Evolutionary conservation across 31 red algal genomes (phyloP).

Genomic region (Asparagopsis taxiformis): DNA sequence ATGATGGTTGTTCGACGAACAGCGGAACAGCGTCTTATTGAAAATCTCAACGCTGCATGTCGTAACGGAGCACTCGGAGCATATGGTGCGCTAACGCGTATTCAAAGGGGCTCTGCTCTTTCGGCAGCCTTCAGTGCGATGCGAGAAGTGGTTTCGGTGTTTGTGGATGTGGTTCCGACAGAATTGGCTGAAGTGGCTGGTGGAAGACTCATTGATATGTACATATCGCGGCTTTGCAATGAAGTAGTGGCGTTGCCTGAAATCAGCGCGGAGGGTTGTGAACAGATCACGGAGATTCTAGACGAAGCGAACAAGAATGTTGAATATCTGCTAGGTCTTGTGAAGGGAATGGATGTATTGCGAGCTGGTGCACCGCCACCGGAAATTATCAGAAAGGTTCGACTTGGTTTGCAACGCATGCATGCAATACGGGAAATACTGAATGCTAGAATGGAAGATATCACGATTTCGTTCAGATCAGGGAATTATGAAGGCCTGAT

Average conservation of each 20-base stretch:
- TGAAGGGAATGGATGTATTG: conserved; percentile 45
- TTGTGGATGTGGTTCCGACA: conserved; percentile 76
- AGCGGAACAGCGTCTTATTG: conserved; percentile 57
- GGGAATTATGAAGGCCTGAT: conserved; percentile 74
- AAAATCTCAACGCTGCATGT: conserved; percentile 72
- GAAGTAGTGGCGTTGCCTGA: conserved; percentile 69
- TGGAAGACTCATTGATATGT: conserved; percentile 49
- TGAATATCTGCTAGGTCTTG: conserved; percentile 42
- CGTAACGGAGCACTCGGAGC: conserved; percentile 68
- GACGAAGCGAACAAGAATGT: conserved; percentile 60
- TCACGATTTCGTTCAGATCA: conserved; percentile 39
- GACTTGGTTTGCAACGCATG: conserved; percentile 16
- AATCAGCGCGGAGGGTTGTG: conserved; percentile 80
- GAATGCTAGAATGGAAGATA: conserved; percentile 85
- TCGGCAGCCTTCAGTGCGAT: conserved; percentile 71
- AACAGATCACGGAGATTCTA: conserved; percentile 64
- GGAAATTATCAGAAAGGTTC: conserved; percentile 42
- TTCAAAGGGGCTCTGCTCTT: conserved; percentile 68
- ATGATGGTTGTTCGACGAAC: conserved; percentile 52
- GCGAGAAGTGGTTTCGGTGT: conserved; percentile 71
- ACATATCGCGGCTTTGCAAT: conserved; percentile 51
- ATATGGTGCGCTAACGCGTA: conserved; percentile 70
- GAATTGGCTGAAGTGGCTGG: conserved; percentile 71
- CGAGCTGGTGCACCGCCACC: conserved; percentile 50
- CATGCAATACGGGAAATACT: conserved; percentile 61